Conservation (phyloP, 139 green algal genomes). For the Yamagishiella unicocca region DNA sequence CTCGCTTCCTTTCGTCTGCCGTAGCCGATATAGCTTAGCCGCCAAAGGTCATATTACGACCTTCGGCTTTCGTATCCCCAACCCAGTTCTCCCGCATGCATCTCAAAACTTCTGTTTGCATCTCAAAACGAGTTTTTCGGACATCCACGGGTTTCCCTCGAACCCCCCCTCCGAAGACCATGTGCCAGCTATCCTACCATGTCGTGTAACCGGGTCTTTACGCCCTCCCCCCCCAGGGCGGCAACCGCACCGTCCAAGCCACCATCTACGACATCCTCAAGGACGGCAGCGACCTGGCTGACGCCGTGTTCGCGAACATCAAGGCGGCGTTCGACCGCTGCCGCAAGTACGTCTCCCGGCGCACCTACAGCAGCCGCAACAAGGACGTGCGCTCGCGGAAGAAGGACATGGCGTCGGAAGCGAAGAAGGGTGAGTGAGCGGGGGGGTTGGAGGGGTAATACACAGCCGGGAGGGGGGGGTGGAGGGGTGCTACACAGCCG, state of each 20-base stretch:
- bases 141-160: no score
- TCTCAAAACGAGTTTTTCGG: no score
- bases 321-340: constrained; percentile 26
- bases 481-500: neutral
- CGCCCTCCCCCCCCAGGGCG: constrained; percentile 14
- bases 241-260: constrained; percentile 38
- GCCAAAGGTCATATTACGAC: no score
- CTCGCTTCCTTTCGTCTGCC: no score
- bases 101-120: no score
- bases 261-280: constrained; percentile 32
- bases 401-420: neutral
- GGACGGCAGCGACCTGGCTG: constrained; percentile 3
- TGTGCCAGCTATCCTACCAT: no score
- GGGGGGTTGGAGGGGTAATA: neutral
- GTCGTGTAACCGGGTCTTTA: no score
- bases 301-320: constrained; percentile 44
- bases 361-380: neutral
- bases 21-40: no score
- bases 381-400: neutral
- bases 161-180: no score
- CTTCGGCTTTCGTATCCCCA: no score
- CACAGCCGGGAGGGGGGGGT: no score
- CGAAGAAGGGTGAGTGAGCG: constrained; percentile 6
- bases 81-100: no score
- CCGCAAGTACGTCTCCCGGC: constrained; percentile 32